Evolutionary conservation across 73 alveolate species (phyloP).

Genomic region (Loxodes magnus): DNA sequence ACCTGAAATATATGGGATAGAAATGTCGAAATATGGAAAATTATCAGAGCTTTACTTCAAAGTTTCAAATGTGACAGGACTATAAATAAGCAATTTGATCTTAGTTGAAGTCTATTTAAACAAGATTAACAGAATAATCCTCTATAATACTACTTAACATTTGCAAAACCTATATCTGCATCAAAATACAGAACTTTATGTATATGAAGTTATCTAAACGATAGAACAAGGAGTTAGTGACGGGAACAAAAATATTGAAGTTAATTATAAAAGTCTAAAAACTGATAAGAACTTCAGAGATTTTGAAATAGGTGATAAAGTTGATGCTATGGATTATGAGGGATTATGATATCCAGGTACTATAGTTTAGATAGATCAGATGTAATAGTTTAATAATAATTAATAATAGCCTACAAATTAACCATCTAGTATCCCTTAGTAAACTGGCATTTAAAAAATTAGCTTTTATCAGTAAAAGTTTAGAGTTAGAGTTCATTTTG

Average conservation of each 20-base stretch:
- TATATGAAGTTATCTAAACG: slow-evolving; percentile 16
- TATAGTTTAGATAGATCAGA: neutral
- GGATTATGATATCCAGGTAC: slow-evolving; percentile 22
- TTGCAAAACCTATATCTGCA: too few relatives aligned
- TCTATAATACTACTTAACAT: too few relatives aligned
- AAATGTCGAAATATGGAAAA: slow-evolving; percentile 14
- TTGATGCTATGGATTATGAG: slow-evolving; percentile 14
- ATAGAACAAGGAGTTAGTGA: slow-evolving; percentile 17
- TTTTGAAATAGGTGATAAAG: slow-evolving; percentile 10
- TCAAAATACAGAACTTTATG: slow-evolving; percentile 14
- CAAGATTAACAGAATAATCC: slow-evolving; percentile 9
- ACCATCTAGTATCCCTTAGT: too few relatives aligned
- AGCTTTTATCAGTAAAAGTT: too few relatives aligned
- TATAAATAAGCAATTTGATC: slow-evolving; percentile 2
- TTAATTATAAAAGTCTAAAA: too few relatives aligned
- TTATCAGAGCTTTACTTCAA: slow-evolving; percentile 12
- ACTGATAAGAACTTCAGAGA: neutral
- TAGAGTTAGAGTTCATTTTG: too few relatives aligned
- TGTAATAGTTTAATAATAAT: slow-evolving; percentile 4
- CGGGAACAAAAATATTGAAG: slow-evolving; percentile 9
- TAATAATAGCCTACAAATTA: neutral
- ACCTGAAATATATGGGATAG: slow-evolving; percentile 22
- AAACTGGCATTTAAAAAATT: too few relatives aligned
- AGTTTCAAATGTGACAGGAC: slow-evolving; percentile 12
- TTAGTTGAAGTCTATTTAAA: slow-evolving; percentile 23